Evolutionary conservation across 2,329 filamentous ascomycete species (phyloP), one percentile per base, ranked within the genome.

Genomic region (Xylariaceae sp.): DNA sequence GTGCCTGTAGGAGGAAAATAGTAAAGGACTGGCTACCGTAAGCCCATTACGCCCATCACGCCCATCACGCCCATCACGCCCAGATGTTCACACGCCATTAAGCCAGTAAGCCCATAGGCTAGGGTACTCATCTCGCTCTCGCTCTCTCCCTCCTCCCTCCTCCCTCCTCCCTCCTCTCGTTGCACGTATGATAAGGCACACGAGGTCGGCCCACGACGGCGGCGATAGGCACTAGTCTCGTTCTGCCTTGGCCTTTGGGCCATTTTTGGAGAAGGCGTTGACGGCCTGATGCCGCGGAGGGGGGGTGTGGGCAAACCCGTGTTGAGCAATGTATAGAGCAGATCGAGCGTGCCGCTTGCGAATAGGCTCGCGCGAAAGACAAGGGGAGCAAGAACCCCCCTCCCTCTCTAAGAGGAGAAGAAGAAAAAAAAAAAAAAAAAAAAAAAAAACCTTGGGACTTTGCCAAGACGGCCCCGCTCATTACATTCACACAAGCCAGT

Each of bases 161-260:
- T 19, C 19, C 19, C 19, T 19, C 19, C 1, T 19, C 19, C 19
- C 19, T 19, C 19, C 19, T 19, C 54, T 57, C 45, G 54, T 61
- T 53, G 48, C 56, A 58, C 60, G 58, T 55, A 55, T 57, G 59
- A 63, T 53, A 51, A 42, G 62, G 60, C 43, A 60, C 60, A 57
- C 62, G 57, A 53, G 59, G 65, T 65, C 61, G 61, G 64, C 60
- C 64, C 61, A 65, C 62, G 64, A 62, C 50, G 37, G 50, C 54
- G 48, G 48, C 54, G 48, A 51, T 42, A 57, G 29, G 39, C 51
- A 55, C 50, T 55, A 52, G 55, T 58, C 51, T 35, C 50, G 52
- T 55, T 53, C 55, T 53, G 51, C 51, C 35, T 41, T 46, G 49
- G 34, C 50, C 53, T 53, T 54, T 57, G 52, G 61, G 19, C 19